Conservation (phyloP, 257 asterid species). For the Solanum virginianum region DNA sequence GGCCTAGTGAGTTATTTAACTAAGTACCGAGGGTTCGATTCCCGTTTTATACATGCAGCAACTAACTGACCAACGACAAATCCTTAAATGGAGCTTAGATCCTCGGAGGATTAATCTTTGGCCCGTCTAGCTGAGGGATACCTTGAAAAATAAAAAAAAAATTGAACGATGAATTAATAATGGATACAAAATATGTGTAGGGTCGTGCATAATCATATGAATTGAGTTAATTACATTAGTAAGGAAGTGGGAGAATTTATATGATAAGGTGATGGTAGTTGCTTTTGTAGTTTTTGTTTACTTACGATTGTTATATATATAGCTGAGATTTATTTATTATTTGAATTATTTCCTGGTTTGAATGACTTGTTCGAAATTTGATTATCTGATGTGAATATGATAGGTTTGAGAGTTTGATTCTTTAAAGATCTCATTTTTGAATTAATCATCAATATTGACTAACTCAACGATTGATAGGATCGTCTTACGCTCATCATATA, state of each 20-base stretch:
- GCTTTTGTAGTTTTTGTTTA: too few species aligned
- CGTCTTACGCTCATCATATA: neutral
- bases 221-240: neutral
- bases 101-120: too few species aligned
- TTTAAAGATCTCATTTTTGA: neutral
- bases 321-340: neutral
- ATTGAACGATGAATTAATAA: neutral
- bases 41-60: too few species aligned
- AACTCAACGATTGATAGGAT: neutral
- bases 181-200: neutral
- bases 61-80: too few species aligned
- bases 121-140: too few species aligned
- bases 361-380: rapidly evolving
- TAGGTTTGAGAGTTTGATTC: neutral
- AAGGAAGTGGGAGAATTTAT: too few species aligned
- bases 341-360: neutral
- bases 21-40: too few species aligned
- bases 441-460: neutral
- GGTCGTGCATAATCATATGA: neutral
- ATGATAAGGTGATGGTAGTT: too few species aligned
- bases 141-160: too few species aligned
- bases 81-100: too few species aligned
- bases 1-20: rapidly evolving
- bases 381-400: neutral
- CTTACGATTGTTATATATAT: neutral